phyloP scores from a whole-genome alignment of 1,284 basidiomycete genomes.

The Agroathelia rolfsii region DNA sequence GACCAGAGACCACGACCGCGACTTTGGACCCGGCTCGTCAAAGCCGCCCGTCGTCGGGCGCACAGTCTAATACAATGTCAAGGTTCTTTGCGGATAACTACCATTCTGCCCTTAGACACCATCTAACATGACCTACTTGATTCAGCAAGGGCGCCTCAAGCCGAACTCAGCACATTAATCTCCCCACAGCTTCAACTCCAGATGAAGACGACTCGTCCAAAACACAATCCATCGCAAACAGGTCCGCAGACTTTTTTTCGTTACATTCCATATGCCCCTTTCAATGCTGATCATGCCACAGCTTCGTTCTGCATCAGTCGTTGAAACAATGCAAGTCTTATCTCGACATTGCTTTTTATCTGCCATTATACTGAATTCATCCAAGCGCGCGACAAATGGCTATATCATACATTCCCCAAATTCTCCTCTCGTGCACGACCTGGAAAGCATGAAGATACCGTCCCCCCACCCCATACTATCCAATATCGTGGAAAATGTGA shows the following conservation, averaged over 20 bases:
- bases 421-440: constrained; percentile 54
- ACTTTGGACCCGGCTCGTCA: no score
- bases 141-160: no score
- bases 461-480: constrained; percentile 54
- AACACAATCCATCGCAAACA: constrained; percentile 42
- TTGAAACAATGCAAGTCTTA: constrained; percentile 52
- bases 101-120: no score
- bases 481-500: constrained; percentile 55
- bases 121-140: no score
- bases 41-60: no score
- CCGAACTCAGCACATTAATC: no score
- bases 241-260: constrained; percentile 26
- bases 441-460: constrained; percentile 36
- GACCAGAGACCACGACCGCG: no score
- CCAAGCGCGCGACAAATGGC: constrained; percentile 59
- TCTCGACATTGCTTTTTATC: background rate
- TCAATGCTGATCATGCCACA: constrained; percentile 18
- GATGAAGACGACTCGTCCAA: constrained; percentile 20
- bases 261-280: background rate
- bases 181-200: no score
- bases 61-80: no score
- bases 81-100: no score
- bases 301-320: constrained; percentile 50
- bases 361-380: constrained; percentile 8
- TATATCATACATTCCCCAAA: constrained; percentile 57